Percentiles rank a stretch among this genome's conserved stretches.
phyloP scores from a whole-genome alignment of 257 asterid species.

The Forsythia suspensa region DNA sequence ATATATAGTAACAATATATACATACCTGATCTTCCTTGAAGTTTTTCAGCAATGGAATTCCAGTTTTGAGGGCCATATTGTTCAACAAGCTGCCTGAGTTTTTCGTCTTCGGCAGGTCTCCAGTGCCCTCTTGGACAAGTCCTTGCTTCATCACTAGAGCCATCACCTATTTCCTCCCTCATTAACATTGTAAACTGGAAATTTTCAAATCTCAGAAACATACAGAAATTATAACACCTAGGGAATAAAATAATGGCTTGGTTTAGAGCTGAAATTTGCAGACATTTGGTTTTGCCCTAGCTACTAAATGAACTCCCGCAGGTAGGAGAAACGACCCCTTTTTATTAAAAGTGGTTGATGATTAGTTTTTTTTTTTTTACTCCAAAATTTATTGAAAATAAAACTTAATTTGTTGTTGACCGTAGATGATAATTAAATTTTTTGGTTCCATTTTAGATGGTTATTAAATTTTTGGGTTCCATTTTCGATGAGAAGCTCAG shows the following conservation, averaged over 20 bases:
- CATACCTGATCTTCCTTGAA: slow-evolving; percentile 91
- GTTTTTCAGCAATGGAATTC: slow-evolving; percentile 95
- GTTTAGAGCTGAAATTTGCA: slow-evolving; percentile 20
- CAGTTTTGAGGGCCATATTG: slow-evolving; percentile 92
- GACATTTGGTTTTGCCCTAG: not conserved
- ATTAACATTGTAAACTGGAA: not conserved
- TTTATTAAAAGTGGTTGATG: not conserved
- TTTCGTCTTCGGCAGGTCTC: slow-evolving; percentile 96
- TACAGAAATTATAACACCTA: not conserved
- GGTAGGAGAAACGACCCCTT: not conserved
- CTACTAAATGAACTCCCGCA: not conserved
- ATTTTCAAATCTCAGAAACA: not conserved
- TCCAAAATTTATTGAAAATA: no score
- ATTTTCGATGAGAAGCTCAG: no score
- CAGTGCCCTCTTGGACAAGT: slow-evolving; percentile 88
- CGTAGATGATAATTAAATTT: not conserved
- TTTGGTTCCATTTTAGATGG: not conserved
- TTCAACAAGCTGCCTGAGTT: slow-evolving; percentile 72
- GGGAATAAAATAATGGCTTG: slow-evolving; percentile 29
- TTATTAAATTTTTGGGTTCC: not conserved
- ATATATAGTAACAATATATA: no score
- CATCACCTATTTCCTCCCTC: slow-evolving; percentile 52
- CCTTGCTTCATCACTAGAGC: slow-evolving; percentile 48
- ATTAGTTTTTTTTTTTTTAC: no score
- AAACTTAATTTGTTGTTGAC: not conserved